A percentile compares a stretch with the other conserved stretches of the same genome.
These are phyloP conservation scores for Lolium rigidum DNA, from an alignment of 176 grass and related monocot genomes.

Conservation along the genomic window DNA sequence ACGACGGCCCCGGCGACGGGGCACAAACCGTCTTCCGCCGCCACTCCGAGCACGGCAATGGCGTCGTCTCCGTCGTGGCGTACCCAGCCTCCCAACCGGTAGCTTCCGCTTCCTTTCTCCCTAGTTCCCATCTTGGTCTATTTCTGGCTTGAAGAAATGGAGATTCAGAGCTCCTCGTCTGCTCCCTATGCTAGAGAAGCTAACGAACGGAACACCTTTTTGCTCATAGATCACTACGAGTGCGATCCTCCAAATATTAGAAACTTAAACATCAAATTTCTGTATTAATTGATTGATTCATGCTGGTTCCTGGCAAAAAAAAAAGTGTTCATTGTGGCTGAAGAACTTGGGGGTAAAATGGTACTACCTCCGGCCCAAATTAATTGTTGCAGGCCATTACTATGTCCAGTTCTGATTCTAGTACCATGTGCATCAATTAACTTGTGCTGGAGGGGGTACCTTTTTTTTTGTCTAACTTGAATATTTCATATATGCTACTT, in stretches of 20 bases:
- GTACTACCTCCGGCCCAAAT: not conserved
- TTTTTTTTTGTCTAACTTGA: not conserved
- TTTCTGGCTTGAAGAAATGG: constrained; percentile 13
- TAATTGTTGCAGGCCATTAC: no score
- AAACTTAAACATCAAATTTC: not conserved
- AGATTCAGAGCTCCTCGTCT: not conserved
- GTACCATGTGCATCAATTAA: no score
- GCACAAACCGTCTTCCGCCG: constrained; percentile 67
- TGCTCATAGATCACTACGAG: no score
- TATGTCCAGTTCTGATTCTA: no score
- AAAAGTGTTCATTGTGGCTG: not conserved
- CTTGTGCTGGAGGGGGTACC: no score
- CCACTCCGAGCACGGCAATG: constrained; percentile 73
- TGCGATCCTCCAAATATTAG: not conserved
- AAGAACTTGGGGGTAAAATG: not conserved
- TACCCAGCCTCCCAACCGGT: constrained; percentile 83
- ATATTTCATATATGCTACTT: not conserved
- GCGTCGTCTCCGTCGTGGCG: constrained; percentile 77
- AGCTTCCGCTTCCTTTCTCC: not conserved
- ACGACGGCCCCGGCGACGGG: constrained; percentile 52
- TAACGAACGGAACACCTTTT: constrained; percentile 9
- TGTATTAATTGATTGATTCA: not conserved
- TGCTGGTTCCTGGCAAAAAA: not conserved
- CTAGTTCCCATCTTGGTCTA: not conserved
- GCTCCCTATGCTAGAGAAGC: not conserved